Evolutionary conservation across 495 filamentous ascomycete species (phyloP).

Genomic region (Hyaloscypha hepaticicola): DNA sequence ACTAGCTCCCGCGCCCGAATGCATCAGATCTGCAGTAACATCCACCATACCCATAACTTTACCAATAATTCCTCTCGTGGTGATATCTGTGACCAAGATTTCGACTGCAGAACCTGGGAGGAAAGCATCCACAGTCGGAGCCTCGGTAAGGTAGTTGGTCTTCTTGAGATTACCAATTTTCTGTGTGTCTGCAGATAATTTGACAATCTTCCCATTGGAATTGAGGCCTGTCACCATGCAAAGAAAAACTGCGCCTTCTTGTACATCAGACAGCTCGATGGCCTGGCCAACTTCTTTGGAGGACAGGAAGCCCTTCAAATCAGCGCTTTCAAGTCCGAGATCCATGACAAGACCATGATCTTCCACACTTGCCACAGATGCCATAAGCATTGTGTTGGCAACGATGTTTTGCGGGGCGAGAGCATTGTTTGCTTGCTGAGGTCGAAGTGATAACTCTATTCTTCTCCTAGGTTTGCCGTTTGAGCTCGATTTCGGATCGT

Average conservation of each 20-base stretch:
- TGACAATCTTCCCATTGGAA: constrained; percentile 76
- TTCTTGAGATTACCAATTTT: constrained; percentile 64
- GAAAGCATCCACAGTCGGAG: constrained; percentile 85
- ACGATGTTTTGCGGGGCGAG: constrained; percentile 69
- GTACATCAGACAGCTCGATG: constrained; percentile 57
- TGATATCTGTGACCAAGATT: constrained; percentile 74
- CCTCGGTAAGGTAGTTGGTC: constrained; percentile 63
- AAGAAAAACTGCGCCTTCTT: constrained; percentile 79
- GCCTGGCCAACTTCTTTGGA: constrained; percentile 71
- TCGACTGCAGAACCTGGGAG: constrained; percentile 88
- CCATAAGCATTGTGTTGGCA: constrained; percentile 73
- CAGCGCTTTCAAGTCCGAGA: constrained; percentile 66
- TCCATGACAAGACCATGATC: constrained; percentile 97
- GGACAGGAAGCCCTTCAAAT: constrained; percentile 81
- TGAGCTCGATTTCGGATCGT: constrained; percentile 43
- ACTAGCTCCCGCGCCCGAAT: constrained; percentile 69
- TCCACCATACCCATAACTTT: constrained; percentile 92
- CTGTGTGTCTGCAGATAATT: constrained; percentile 73
- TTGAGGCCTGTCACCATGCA: constrained; percentile 77
- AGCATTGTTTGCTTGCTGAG: constrained; percentile 70
- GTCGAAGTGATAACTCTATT: constrained; percentile 82
- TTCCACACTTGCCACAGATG: constrained; percentile 84
- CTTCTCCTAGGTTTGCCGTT: constrained; percentile 66
- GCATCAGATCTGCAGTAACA: constrained; percentile 83
- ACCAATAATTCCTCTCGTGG: constrained; percentile 56